Evolutionary conservation across 768 basidiomycete genomes (phyloP), one percentile per base, ranked within the genome.

Genomic region (Brasilioporus rufonigricans): DNA sequence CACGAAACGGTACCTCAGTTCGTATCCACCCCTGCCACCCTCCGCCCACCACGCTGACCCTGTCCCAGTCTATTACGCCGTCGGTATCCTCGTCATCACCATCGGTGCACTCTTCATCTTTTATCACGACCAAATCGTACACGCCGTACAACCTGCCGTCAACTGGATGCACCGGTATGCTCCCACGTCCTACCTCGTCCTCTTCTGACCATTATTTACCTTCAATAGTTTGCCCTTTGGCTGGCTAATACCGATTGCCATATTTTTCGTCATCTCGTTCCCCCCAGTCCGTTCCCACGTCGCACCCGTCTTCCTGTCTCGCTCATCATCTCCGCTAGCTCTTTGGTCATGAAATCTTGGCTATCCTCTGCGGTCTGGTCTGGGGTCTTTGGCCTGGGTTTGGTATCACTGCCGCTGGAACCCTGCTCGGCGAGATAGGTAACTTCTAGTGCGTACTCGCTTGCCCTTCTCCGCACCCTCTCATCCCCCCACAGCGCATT

Each of bases 321-420:
- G 41, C 44, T 61, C 43, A 70, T 29, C 41, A 14, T 9, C 33
- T 33, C 52, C 5, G 58, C 3, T 61, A 90, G 81, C 81, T 96
- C 18, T 94, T 94, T 63, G 94, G 94, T 6, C 93, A 96, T 58
- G 94, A 96, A 77, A 89, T 96, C 52, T 77, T 96, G 38, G 90
- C 91, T 23, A 80, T 95, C 33, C 76, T 96, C 8, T 93, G 91
- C 62, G 94, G 94, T 18, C 70, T 96, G 32, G 90, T 96, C 3
- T 97, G 92, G 91, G 93, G 91, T 3, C 74, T 94, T 2, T 87
- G 94, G 79, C 65, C 79, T 23, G 94, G 93, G 3, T 96, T 96
- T 61, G 94, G 73, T 0, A 95, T 97, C 64, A 90, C 91, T 18
- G 81, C 82, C 3, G 89, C 85, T 8, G 90, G 91, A 1, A 93